Evolutionary conservation across 352 stramenopile genomes (phyloP).

Genomic region (Pythium rishiriense): DNA sequence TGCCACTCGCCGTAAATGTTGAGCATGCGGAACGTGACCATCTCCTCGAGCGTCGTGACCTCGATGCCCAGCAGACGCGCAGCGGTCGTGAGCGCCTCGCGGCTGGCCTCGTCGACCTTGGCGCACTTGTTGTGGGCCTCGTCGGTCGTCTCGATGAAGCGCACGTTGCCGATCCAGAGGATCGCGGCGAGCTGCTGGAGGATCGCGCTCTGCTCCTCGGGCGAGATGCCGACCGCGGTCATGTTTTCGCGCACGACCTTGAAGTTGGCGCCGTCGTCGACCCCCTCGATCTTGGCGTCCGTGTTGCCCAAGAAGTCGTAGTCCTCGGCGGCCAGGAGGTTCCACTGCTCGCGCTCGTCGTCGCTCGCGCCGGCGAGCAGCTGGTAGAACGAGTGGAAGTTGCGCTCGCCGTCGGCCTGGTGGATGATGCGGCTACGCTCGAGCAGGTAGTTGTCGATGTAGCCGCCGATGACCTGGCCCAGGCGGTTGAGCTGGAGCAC

Average conservation of each 20-base stretch:
- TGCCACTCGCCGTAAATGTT: constrained; percentile 82
- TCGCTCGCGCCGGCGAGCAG: constrained; percentile 71
- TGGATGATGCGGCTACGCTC: constrained; percentile 90
- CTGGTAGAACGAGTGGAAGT: constrained; percentile 95
- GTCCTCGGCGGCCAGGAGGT: constrained; percentile 47
- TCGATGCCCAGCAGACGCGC: constrained; percentile 69
- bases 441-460: constrained; percentile 91
- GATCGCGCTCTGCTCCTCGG: constrained; percentile 70
- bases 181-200: constrained; percentile 81
- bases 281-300: constrained; percentile 67
- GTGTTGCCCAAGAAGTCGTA: constrained; percentile 74
- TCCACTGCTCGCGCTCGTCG: constrained; percentile 52
- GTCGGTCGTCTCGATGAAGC: constrained; percentile 72
- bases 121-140: constrained; percentile 74
- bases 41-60: constrained; percentile 56
- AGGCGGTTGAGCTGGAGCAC: constrained; percentile 84
- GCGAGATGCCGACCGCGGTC: constrained; percentile 66
- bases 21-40: constrained; percentile 77
- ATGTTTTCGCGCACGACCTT: constrained; percentile 60
- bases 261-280: constrained; percentile 78
- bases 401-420: constrained; percentile 87
- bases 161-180: constrained; percentile 84
- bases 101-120: constrained; percentile 58
- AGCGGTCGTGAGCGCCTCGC: constrained; percentile 54
- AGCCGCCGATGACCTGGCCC: constrained; percentile 78